Evolutionary conservation across 306 rosid genomes (phyloP), one percentile per base, ranked within the genome.

Genomic region (Crotalaria pallida): DNA sequence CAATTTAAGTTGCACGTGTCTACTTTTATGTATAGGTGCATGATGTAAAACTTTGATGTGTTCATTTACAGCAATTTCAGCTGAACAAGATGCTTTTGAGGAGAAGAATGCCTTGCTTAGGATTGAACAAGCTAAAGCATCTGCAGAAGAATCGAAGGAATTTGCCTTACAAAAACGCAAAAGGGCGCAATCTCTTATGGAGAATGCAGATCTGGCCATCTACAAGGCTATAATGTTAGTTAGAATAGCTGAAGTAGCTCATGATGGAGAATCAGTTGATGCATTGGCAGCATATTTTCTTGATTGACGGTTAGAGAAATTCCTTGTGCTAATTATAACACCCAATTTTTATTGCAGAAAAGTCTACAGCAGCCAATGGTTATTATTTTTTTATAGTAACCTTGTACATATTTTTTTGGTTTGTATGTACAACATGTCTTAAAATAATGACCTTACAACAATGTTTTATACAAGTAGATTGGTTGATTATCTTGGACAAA

Each of bases 121-220:
- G 65, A 70, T 79, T 21, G 82, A 89, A 70, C 86, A 76, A 41
- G 92, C 96, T 10, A 78, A 86, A 68, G 86, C 83, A 3, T 56
- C 76, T 0, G 97, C 88, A 10, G 44, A 75, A 0, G 72, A 61
- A 67, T 74, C 78, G 1, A 55, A 58, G 65, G 85, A 87, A 65
- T n/a, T 67, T 6, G 97, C 98, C 0, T 43, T 88, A 10, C 23
- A 26, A 16, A 88, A 87, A 59, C 92, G 98, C 3, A 80, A 26
- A 22, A 80, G 77, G 68, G 98, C 96, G 31, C 92, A 87, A 67
- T 2, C 68, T 36, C 89, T 90, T 12, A 69, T 81, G 81, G 77
- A 76, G 53, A 90, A 82, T 19, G 98, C 97, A 50, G 97, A 93
- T 76, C 62, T 87, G 67, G 87, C 88, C 0, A 48, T 85, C 11